phyloP scores from a whole-genome alignment of 345 rosid species.

The Firmiana major region DNA sequence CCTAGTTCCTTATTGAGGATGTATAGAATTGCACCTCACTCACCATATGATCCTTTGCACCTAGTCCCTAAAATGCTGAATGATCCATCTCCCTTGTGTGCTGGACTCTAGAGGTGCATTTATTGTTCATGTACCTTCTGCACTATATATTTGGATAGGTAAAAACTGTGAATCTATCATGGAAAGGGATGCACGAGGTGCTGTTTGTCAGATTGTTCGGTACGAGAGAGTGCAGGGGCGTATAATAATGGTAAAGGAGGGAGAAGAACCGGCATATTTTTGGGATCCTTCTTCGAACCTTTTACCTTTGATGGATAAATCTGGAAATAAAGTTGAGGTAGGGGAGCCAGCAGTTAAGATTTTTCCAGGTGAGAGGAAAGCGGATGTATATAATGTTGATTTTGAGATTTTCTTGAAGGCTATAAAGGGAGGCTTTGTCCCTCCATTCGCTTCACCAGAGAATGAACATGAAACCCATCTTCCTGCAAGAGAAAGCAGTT shows the following conservation, averaged over 20 bases:
- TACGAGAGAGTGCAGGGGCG: slow-evolving; percentile 88
- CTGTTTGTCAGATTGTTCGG: slow-evolving; percentile 90
- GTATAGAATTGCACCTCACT: slow-evolving; percentile 92
- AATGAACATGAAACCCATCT: slow-evolving; percentile 87
- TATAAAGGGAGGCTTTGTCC: slow-evolving; percentile 86
- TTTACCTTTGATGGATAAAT: slow-evolving; percentile 71
- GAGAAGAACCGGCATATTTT: slow-evolving; percentile 77
- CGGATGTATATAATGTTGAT: slow-evolving; percentile 72
- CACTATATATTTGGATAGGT: slow-evolving; percentile 90
- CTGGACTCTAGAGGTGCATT: slow-evolving; percentile 98
- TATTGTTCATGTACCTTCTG: slow-evolving; percentile 78
- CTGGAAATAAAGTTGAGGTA: slow-evolving; percentile 27
- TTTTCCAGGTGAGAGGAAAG: slow-evolving; percentile 61
- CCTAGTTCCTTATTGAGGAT: slow-evolving; percentile 93
- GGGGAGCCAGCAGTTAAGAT: slow-evolving; percentile 38
- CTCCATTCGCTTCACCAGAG: slow-evolving; percentile 76
- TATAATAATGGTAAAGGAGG: slow-evolving; percentile 66
- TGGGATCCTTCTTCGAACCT: slow-evolving; percentile 82
- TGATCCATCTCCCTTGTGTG: slow-evolving; percentile 72
- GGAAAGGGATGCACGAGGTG: slow-evolving; percentile 97
- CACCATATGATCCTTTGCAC: slow-evolving; percentile 97
- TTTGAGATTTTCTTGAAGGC: slow-evolving; percentile 91
- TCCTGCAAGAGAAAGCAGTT: slow-evolving; percentile 91
- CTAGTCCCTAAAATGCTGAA: slow-evolving; percentile 93
- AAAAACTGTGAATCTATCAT: slow-evolving; percentile 71